phyloP scores from a whole-genome alignment of 2,329 filamentous ascomycete genomes.

The Hymenoscyphus fraxineus region DNA sequence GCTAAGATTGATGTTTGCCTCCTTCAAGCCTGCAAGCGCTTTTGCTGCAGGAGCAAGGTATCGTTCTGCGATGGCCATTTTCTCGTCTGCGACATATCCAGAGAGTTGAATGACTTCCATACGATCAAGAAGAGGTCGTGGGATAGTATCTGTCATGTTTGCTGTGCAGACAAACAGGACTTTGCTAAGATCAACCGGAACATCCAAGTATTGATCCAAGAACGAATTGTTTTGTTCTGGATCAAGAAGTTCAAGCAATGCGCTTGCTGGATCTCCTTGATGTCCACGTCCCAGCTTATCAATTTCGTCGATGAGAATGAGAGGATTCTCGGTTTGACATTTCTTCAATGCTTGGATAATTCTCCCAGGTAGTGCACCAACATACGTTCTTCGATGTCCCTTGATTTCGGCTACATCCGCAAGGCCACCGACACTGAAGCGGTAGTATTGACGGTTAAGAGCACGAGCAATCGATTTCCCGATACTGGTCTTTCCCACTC shows the following conservation, averaged over 20 bases:
- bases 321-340: slow-evolving; percentile 95
- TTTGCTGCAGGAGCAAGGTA: slow-evolving; percentile 95
- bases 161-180: slow-evolving; percentile 98
- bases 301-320: slow-evolving; percentile 94
- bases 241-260: slow-evolving; percentile 87
- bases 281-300: slow-evolving; percentile 97
- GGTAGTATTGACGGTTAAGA: slow-evolving; percentile 93
- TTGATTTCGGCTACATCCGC: slow-evolving; percentile 99
- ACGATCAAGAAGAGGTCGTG: slow-evolving; percentile 84
- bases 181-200: slow-evolving; percentile 94
- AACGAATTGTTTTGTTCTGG: slow-evolving; percentile 98
- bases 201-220: slow-evolving; percentile 97
- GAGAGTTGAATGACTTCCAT: slow-evolving; percentile 98
- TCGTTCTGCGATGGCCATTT: slow-evolving; percentile 94
- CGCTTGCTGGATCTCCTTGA: slow-evolving; percentile 93
- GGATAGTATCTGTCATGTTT: slow-evolving; percentile 98
- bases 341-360: slow-evolving; percentile 99
- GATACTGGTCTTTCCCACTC: slow-evolving; percentile 98
- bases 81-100: slow-evolving; percentile 95
- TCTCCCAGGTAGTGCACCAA: slow-evolving; percentile 88
- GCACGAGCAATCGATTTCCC: slow-evolving; percentile 96
- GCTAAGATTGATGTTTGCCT: slow-evolving; percentile 83
- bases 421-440: slow-evolving; percentile 94
- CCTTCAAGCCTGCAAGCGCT: slow-evolving; percentile 83
- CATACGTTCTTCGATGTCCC: slow-evolving; percentile 92